Evolutionary conservation across 306 rosid species (phyloP), one percentile per base, ranked within the genome.

Genomic region (Astragalus glycyphyllos): DNA sequence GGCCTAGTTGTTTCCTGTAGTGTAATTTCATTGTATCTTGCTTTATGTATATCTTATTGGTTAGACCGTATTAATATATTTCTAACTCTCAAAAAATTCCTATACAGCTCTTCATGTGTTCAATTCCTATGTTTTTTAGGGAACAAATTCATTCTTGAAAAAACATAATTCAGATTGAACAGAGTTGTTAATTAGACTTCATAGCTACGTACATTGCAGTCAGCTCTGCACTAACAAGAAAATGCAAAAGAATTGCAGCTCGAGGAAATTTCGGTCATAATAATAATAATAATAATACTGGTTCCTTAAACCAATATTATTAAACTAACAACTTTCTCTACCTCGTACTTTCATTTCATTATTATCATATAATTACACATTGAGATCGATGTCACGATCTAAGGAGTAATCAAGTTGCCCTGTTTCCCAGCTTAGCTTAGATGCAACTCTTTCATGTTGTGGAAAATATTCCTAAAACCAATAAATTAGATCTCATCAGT

Each of bases 401-500:
- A 87, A 73, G 26, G 89, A 58, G 78, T 80, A 80, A 50, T 87
- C 86, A 14, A 82, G 61, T n/a, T 82, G 84, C 38, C 84, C 96
- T 20, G 15, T 85, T 79, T 90, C 98, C 98, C 98, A 93, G 87
- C 92, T 93, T 74, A 77, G 81, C 89, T 87, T 88, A 14, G 98
- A 82, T 26, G 97, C 97, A 78, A 90, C 94, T 81, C 85, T 86
- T 80, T 90, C 97, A 48, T 93, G 98, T 58, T 90, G 83, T 0
- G 98, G 98, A 41, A 86, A 54, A 69, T 90, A 93, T 55, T 90
- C 98, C 98, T 93, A 3, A 1, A 57, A 14, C 4, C 11, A 26
- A 70, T 0, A 51, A 48, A 71, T 12, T 29, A 77, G 16, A 11
- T 54, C 0, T 35, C 17, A 59, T 72, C 0, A 75, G 20, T 40